Evolutionary conservation across 2,329 filamentous ascomycete species (phyloP).

Genomic region (Xylariales sp.): DNA sequence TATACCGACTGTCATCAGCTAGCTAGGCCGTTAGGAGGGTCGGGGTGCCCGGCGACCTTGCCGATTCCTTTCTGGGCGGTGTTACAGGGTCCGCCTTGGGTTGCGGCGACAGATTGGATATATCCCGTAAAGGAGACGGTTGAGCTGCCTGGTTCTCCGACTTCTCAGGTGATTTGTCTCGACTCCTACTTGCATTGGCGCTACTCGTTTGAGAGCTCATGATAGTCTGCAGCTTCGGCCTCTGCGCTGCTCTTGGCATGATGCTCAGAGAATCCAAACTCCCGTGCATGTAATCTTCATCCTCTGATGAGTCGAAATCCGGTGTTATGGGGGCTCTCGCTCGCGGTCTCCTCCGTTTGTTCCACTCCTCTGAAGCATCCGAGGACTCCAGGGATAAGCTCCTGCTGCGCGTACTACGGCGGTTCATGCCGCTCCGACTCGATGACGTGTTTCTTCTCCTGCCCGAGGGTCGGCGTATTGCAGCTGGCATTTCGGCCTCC

Average conservation of each 20-base stretch:
- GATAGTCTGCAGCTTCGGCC: constrained; percentile 21
- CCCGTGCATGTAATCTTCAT: constrained; percentile 17
- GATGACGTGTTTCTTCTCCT: constrained; percentile 15
- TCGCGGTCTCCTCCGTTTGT: constrained; percentile 14
- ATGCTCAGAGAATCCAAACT: constrained; percentile 20
- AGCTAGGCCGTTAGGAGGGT: background rate
- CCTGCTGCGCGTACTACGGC: constrained; percentile 10
- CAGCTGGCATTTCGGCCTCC: constrained; percentile 19
- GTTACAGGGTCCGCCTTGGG: constrained; percentile 3
- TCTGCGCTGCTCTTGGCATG: constrained; percentile 16
- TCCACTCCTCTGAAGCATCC: constrained; percentile 18
- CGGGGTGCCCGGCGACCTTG: background rate
- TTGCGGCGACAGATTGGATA: constrained; percentile 2
- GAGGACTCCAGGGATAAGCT: constrained; percentile 15
- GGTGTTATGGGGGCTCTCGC: constrained; percentile 9
- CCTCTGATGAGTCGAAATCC: constrained; percentile 18
- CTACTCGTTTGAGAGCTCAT: constrained; percentile 17
- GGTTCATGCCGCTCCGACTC: constrained; percentile 8
- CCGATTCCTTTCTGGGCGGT: background rate
- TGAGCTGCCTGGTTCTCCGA: background rate
- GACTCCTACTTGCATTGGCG: background rate
- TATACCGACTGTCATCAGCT: too few relatives aligned
- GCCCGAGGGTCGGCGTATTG: constrained; percentile 11
- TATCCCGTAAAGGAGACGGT: constrained; percentile 9
- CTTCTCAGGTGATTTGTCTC: background rate